Conservation (phyloP, 2,329 filamentous ascomycete genomes). For the Arthroderma sp. region DNA sequence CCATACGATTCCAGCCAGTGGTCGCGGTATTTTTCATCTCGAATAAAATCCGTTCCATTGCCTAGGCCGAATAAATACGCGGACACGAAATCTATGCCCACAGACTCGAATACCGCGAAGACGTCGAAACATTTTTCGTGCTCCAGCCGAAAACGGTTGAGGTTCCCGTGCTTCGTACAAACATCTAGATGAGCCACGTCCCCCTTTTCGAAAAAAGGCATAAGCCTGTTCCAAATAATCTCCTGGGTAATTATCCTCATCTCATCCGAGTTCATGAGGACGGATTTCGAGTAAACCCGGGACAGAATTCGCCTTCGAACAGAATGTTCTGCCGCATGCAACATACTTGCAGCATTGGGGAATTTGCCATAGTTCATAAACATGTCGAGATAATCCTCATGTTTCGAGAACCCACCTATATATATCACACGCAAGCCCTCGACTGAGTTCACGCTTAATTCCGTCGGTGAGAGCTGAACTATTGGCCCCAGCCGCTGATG, state of each 20-base stretch:
- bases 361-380: conserved; percentile 50
- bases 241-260: conserved; percentile 39
- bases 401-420: conserved; percentile 55
- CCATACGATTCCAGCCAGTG: conserved; percentile 52
- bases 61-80: conserved; percentile 54
- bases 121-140: conserved; percentile 29
- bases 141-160: not conserved
- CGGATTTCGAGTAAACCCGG: conserved; percentile 63
- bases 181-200: conserved; percentile 45
- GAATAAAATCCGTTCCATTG: conserved; percentile 45
- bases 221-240: conserved; percentile 45
- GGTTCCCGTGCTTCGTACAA: too few relatives aligned
- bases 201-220: conserved; percentile 36
- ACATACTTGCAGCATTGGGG: conserved; percentile 54
- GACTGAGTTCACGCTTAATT: conserved; percentile 52
- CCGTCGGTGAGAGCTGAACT: conserved; percentile 47
- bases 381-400: conserved; percentile 49
- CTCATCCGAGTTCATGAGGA: conserved; percentile 44
- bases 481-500: conserved; percentile 44
- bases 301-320: conserved; percentile 58
- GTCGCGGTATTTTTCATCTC: conserved; percentile 37
- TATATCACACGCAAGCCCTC: conserved; percentile 48
- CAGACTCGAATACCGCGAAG: conserved; percentile 47
- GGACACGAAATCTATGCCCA: conserved; percentile 60
- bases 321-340: conserved; percentile 46